phyloP scores from a whole-genome alignment of 805 yeast genomes.

The Nakazawaea molendinolei region DNA sequence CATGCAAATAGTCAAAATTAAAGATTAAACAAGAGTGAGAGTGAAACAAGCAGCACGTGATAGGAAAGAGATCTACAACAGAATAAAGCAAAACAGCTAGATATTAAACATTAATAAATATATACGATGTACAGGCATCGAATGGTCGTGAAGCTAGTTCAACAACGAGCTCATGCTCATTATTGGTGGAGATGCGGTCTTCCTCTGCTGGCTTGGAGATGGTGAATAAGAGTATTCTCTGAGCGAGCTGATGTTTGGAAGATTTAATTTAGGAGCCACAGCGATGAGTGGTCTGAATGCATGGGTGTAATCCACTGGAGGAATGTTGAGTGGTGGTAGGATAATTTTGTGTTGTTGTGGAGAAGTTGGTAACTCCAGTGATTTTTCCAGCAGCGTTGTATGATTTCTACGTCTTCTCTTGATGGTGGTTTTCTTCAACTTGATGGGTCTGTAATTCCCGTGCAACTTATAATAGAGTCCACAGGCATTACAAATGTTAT shows the following conservation, averaged over 20 bases:
- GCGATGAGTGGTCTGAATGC: constrained; percentile 1
- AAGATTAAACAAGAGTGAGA: no score
- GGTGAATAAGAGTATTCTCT: no score
- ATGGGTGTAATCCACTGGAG: constrained; percentile 9
- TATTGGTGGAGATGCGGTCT: background rate
- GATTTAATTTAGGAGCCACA: background rate
- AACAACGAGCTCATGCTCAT: constrained; percentile 11
- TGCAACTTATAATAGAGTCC: constrained; percentile 73
- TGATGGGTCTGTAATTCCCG: constrained; percentile 70
- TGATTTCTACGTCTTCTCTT: constrained; percentile 62
- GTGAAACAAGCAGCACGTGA: no score
- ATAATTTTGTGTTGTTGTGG: constrained; percentile 1
- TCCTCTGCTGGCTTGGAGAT: no score
- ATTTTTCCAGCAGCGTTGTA: background rate
- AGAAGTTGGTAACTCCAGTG: constrained; percentile 1
- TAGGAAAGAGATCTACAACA: no score
- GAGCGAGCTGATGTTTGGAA: no score
- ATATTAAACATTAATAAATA: background rate
- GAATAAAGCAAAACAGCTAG: no score
- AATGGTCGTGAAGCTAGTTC: constrained; percentile 1
- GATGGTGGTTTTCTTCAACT: constrained; percentile 65
- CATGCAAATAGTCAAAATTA: no score
- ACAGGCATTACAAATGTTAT: constrained; percentile 85
- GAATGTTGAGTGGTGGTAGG: constrained; percentile 9
- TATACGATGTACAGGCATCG: background rate